These are phyloP conservation scores for Wallacemonas sp. DNA, from an alignment of 208 protist species.

Conservation along the genomic window DNA sequence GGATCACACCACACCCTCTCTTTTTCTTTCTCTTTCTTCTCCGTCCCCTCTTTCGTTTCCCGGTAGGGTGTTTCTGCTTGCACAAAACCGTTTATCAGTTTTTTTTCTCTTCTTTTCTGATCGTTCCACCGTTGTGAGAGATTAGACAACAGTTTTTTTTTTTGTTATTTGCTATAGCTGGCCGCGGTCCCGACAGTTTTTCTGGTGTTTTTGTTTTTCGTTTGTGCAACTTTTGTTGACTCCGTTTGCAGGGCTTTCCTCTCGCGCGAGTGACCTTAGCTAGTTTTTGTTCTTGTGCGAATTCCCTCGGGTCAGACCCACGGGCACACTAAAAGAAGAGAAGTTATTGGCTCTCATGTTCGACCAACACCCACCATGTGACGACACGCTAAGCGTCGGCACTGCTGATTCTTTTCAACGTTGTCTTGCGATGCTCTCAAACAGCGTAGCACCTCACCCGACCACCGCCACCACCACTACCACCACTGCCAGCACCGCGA, in stretches of 20 bases:
- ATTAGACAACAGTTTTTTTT: too few species aligned
- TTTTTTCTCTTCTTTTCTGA: too few species aligned
- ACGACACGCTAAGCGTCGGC: background rate
- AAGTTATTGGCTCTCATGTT: background rate
- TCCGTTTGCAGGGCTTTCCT: too few species aligned
- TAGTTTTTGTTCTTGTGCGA: background rate
- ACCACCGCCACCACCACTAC: background rate
- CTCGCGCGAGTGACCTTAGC: too few species aligned
- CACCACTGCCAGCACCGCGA: too few species aligned
- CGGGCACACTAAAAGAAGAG: background rate
- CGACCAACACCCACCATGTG: background rate
- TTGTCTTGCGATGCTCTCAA: background rate
- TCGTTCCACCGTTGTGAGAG: background rate
- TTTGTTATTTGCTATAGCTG: background rate
- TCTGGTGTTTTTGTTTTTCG: conserved; percentile 2
- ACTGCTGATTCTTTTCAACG: background rate
- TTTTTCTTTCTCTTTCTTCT: background rate
- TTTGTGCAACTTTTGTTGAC: background rate
- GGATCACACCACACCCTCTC: background rate
- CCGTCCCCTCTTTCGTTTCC: too few species aligned
- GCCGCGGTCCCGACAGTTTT: too few species aligned
- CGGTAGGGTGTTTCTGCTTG: too few species aligned
- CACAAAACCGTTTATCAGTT: too few species aligned
- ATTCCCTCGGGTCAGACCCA: too few species aligned
- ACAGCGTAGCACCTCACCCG: background rate